Conservation (phyloP, 176 grass and related monocot species). For the Thalia dealbata region DNA sequence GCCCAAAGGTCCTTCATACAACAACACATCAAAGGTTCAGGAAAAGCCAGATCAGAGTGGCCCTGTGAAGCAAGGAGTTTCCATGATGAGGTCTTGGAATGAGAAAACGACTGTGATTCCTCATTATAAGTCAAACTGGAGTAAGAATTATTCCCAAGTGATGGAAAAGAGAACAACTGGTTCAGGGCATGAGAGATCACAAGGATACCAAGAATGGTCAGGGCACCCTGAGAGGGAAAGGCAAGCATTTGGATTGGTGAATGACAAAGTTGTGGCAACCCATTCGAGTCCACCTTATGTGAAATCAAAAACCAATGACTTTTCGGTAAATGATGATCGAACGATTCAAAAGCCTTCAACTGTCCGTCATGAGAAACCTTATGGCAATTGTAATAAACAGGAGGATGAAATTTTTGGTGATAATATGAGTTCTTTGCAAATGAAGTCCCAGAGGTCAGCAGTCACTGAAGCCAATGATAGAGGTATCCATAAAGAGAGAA, state of each 20-base stretch:
- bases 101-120: conserved; percentile 22
- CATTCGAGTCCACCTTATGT: conserved; percentile 78
- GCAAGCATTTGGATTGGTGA: conserved; percentile 19
- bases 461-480: conserved; percentile 12
- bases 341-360: conserved; percentile 1
- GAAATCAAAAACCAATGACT: conserved; percentile 27
- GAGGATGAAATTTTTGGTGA: conserved; percentile 26
- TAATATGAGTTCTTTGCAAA: conserved; percentile 43
- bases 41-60: conserved; percentile 4
- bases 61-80: conserved; percentile 34
- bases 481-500: conserved; percentile 25
- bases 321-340: conserved; percentile 1
- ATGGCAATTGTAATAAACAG: conserved; percentile 8
- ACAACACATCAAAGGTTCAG: not conserved
- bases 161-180: not conserved
- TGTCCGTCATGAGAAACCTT: conserved; percentile 17
- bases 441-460: conserved; percentile 34
- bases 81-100: conserved; percentile 29
- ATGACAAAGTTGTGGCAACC: conserved; percentile 19
- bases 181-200: not conserved
- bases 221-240: conserved; percentile 21
- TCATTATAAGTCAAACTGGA: conserved; percentile 19
- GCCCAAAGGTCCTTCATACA: not conserved
- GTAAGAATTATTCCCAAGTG: conserved; percentile 10
- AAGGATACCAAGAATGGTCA: not conserved